Conservation (phyloP, 2,329 filamentous ascomycete species). For the Chaetomiaceae sp. region DNA sequence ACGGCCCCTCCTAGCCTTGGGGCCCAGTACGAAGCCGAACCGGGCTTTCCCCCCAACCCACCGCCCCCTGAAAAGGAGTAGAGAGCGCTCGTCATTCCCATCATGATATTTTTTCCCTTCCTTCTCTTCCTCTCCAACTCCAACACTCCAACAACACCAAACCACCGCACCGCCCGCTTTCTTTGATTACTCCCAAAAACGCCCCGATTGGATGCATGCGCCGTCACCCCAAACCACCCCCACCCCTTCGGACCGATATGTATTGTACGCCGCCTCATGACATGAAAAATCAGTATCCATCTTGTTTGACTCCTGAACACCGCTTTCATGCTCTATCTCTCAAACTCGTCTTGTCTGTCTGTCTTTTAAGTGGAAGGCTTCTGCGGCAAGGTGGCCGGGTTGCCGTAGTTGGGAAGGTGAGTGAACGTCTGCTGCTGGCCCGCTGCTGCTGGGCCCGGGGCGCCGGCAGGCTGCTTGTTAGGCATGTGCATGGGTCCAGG, state of each 20-base stretch:
- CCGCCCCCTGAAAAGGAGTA: neutral
- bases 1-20: neutral
- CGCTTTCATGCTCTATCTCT: constrained; percentile 21
- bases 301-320: constrained; percentile 19
- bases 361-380: constrained; percentile 45
- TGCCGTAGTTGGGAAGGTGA: constrained; percentile 55
- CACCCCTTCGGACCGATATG: constrained; percentile 15
- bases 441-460: constrained; percentile 31
- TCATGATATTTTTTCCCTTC: neutral
- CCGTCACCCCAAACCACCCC: constrained; percentile 9
- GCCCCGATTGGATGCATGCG: constrained; percentile 21
- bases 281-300: constrained; percentile 22
- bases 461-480: constrained; percentile 44
- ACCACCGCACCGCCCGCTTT: neutral
- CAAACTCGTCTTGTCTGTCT: too few species aligned
- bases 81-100: neutral
- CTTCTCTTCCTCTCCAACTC: too few species aligned
- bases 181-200: constrained; percentile 23
- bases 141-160: constrained; percentile 8
- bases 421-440: constrained; percentile 47
- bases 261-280: too few species aligned
- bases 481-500: constrained; percentile 39
- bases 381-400: constrained; percentile 56
- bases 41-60: neutral
- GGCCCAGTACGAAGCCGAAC: neutral